Evolutionary conservation across 1,284 basidiomycete genomes (phyloP).

Genomic region (Melampsora larici-populina): DNA sequence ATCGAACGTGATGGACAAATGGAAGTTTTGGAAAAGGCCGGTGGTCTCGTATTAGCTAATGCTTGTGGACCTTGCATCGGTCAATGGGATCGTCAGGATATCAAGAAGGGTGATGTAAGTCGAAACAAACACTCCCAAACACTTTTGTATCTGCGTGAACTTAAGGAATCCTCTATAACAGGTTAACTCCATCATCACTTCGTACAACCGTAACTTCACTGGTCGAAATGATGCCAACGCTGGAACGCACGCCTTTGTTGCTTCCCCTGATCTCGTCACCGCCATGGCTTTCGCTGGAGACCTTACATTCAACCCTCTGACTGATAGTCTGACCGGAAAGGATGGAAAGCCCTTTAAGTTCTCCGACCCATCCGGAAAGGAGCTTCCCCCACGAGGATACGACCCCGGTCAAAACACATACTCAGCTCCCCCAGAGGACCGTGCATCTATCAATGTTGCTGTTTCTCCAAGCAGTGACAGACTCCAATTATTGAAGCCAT

Average conservation of each 20-base stretch:
- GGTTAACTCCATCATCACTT: conserved; percentile 71
- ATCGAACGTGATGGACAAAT: conserved; percentile 96
- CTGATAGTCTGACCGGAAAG: conserved; percentile 78
- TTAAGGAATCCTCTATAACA: conserved; percentile 3
- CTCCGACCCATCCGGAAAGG: conserved; percentile 78
- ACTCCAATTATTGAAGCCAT: conserved; percentile 88
- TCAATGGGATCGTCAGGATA: conserved; percentile 96
- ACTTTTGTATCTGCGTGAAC: conserved; percentile 2
- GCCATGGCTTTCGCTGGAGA: conserved; percentile 92
- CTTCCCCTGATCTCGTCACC: conserved; percentile 96
- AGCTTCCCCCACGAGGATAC: conserved; percentile 91
- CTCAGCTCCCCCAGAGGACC: conserved; percentile 87
- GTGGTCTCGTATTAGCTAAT: conserved; percentile 93
- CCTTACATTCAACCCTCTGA: conserved; percentile 94
- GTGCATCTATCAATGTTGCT: conserved; percentile 76
- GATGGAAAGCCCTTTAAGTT: conserved; percentile 99
- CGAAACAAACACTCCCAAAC: conserved; percentile 63
- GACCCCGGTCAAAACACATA: conserved; percentile 96
- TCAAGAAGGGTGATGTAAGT: conserved; percentile 94
- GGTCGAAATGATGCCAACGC: conserved; percentile 99
- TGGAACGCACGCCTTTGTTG: conserved; percentile 96
- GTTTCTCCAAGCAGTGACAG: conserved; percentile 86
- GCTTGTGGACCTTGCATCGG: conserved; percentile 99
- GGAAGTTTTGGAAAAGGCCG: conserved; percentile 75
- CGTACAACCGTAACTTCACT: conserved; percentile 99